Conservation (phyloP, 2,329 filamentous ascomycete genomes). For the Pseudogymnoascus sp. region DNA sequence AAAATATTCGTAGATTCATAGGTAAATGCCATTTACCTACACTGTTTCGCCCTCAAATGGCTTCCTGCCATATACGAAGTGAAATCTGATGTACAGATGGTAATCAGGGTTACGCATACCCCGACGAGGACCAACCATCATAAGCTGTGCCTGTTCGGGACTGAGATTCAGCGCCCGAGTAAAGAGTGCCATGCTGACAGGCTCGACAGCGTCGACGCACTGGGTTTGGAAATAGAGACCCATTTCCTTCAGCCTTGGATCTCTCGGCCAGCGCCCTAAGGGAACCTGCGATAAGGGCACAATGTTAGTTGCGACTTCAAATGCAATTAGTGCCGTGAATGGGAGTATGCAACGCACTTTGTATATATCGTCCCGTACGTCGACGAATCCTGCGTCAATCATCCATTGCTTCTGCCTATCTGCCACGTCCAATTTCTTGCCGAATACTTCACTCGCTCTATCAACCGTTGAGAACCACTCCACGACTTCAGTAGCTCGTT, state of each 20-base stretch:
- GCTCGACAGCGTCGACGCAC: conserved; percentile 16
- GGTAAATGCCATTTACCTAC: not conserved
- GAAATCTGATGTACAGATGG: conserved; percentile 16
- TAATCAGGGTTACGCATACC: conserved; percentile 16
- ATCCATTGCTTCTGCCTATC: conserved; percentile 19
- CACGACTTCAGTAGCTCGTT: conserved; percentile 11
- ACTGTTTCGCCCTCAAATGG: conserved; percentile 4
- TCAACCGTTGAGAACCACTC: conserved; percentile 16
- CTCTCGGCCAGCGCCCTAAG: conserved; percentile 34
- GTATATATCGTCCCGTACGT: conserved; percentile 26
- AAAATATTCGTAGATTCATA: not conserved
- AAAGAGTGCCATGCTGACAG: conserved; percentile 16
- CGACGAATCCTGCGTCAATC: conserved; percentile 33
- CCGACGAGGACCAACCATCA: conserved; percentile 14
- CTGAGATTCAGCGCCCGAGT: conserved; percentile 15
- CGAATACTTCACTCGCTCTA: conserved; percentile 13
- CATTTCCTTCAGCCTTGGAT: conserved; percentile 32
- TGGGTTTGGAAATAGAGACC: conserved; percentile 22
- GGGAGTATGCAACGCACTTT: conserved; percentile 7
- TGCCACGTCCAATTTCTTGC: conserved; percentile 16
- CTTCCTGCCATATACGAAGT: conserved; percentile 24
- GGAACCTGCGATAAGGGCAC: conserved; percentile 21
- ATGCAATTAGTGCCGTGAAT: not conserved
- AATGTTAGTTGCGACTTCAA: not conserved
- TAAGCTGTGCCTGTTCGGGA: conserved; percentile 13